Percentiles rank a stretch among this genome's conserved stretches.
Evolutionary conservation across 805 yeast species (phyloP).

Genomic region (Candida chilensis): DNA sequence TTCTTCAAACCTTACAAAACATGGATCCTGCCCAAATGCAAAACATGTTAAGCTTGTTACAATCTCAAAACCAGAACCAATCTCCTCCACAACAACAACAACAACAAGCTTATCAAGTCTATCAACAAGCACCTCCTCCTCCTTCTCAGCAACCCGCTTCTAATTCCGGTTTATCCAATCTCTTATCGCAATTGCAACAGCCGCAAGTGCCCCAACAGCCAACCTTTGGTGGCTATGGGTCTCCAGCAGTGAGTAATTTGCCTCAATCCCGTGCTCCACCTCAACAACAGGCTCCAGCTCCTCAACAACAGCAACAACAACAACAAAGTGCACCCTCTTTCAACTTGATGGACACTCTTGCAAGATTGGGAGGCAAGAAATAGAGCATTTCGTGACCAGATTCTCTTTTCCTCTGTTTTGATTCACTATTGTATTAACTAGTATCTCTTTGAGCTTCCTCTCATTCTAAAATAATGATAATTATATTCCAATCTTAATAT

Average conservation of each 20-base stretch:
- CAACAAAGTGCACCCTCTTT: conserved; percentile 3
- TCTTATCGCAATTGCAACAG: conserved; percentile 1
- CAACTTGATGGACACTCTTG: conserved; percentile 1
- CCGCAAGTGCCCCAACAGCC: too few relatives aligned
- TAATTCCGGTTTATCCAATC: neutral
- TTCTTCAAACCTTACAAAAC: conserved; percentile 1
- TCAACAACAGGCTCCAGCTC: conserved; percentile 4
- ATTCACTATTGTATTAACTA: neutral
- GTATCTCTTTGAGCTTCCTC: neutral
- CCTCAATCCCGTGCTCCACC: conserved; percentile 4
- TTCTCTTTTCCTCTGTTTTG: neutral
- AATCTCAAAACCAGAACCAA: neutral
- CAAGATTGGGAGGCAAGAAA: conserved; percentile 1
- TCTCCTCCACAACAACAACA: neutral
- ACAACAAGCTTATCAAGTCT: neutral
- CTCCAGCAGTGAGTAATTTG: too few relatives aligned
- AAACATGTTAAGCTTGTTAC: neutral
- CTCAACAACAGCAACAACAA: conserved; percentile 3
- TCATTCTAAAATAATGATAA: too few relatives aligned
- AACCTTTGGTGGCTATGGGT: too few relatives aligned
- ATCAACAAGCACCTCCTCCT: neutral
- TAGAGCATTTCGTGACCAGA: neutral
- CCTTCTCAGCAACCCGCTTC: neutral
- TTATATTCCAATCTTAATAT: too few relatives aligned
- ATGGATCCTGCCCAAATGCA: conserved; percentile 1